Evolutionary conservation across 768 basidiomycete genomes (phyloP), one percentile per base, ranked within the genome.

Genomic region (Leucocoprinus birnbaumii): DNA sequence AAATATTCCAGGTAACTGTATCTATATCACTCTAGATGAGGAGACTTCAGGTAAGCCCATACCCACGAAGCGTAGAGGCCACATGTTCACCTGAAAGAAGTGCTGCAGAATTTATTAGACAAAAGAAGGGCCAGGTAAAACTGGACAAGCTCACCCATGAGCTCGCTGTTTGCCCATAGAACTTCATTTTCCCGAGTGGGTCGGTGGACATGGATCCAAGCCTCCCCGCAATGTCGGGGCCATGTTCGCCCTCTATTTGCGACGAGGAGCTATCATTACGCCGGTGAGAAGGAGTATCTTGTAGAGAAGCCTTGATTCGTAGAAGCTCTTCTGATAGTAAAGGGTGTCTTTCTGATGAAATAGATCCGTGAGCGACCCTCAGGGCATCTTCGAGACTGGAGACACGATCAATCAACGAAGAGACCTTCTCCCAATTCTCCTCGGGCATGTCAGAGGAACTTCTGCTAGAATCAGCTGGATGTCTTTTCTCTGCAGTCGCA

Each of bases 121-220:
- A 35, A 41, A 55, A 56, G 49, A 16, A n/a, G 6, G 9, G 13
- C 8, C n/a, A 41, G 34, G 38, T n/a, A 14, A n/a, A 9, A 13
- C 16, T 14, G 24, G 24, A 19, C 18, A 13, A 13, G 67, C 84
- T 60, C 61, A 89, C 89, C 82, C 82, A 89, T 11, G 89, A 90
- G 58, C 83, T 89, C 19, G 89, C 88, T 22, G 78, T 86, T 26
- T 84, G 84, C 9, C 89, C 87, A 60, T 79, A 89, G 62, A 87
- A 91, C 63, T 85, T 90, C 18, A 87, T 79, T 46, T 83, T 80
- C 3, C 89, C 89, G 1, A 84, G 82, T 18, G 84, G 71, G 43
- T 76, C 84, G 59, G 90, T 86, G 6, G 85, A 82, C n/a, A 91
- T 71, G 0, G 88, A 87, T n/a, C 89, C 89, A 65, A 89, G 89